Evolutionary conservation across 495 filamentous ascomycete species (phyloP), one percentile per base, ranked within the genome.

Genomic region (Astrothelium macrocarpum): DNA sequence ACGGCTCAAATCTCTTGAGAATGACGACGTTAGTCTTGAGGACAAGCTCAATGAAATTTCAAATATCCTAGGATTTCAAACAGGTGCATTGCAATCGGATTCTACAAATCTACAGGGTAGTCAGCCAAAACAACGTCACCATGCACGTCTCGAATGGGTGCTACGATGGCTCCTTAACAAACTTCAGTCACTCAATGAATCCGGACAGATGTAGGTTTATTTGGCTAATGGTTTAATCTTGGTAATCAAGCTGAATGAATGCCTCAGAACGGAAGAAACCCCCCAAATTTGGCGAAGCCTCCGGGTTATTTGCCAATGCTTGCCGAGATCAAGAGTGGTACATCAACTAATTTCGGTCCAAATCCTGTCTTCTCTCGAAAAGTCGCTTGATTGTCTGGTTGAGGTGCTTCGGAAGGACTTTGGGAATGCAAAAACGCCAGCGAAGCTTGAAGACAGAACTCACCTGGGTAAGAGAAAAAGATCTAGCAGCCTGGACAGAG

Each of bases 111-210:
- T 11, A 9, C 23, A 2, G 26, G 25, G 20, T 3, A 10, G 12
- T 4, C 9, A n/a, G 5, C 0, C 45, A 64, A 66, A 58, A 61
- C 68, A 32, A 26, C 39, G 39, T 34, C 32, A 49, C 60, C 64
- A 67, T 63, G 71, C 66, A 25, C 81, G 84, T 72, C 81, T 85
- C 66, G 85, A 88, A 73, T 89, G 85, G 85, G 77, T 86, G 9
- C 71, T 87, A 28, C 78, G 81, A 66, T 90, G 87, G 87, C 71
- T 89, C 29, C 76, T 89, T 65, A 86, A 85, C 70, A 84, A 80
- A 66, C 63, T 87, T 18, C 78, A 82, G 59, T 68, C 72, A 25
- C 70, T 70, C 20, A 66, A 64, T 26, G 65, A 68, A 14, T 61
- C 53, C 16, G 67, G 71, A 5, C 59, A 26, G 26, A 26, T 23